Conservation (phyloP, 1,284 basidiomycete genomes). For the Filobasidium uniguttulatum region DNA sequence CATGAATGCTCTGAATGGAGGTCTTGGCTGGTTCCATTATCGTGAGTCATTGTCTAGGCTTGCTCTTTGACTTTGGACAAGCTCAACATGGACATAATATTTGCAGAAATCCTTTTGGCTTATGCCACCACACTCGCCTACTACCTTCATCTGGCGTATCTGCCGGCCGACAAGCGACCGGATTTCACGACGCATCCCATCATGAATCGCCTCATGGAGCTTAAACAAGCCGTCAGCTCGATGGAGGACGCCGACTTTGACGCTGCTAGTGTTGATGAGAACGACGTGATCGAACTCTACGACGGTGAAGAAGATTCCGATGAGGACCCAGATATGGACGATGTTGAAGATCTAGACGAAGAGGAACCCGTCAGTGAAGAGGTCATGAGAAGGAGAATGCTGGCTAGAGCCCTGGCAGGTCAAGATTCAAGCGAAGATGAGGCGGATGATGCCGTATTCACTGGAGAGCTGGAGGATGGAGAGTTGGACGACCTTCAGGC, state of each 20-base stretch:
- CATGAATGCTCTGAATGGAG: constrained; percentile 33
- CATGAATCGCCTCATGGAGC: constrained; percentile 61
- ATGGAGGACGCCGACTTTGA: constrained; percentile 70
- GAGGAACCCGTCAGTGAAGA: too few species aligned
- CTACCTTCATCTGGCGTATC: constrained; percentile 77
- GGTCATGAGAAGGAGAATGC: constrained; percentile 17
- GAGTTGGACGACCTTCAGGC: constrained; percentile 27
- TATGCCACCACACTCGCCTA: constrained; percentile 85
- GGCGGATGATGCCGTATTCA: constrained; percentile 25
- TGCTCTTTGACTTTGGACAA: neutral
- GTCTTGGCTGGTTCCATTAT: constrained; percentile 37
- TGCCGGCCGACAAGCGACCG: constrained; percentile 46
- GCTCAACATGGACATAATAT: neutral
- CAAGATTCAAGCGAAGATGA: constrained; percentile 24
- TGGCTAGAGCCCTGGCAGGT: constrained; percentile 11
- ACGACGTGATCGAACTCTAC: constrained; percentile 20
- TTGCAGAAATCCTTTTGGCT: constrained; percentile 66
- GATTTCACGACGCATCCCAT: constrained; percentile 64
- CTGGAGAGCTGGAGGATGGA: constrained; percentile 28
- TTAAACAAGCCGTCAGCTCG: constrained; percentile 69
- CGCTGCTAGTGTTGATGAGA: constrained; percentile 40
- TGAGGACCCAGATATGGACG: constrained; percentile 27
- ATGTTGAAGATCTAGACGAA: constrained; percentile 17
- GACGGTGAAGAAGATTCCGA: constrained; percentile 22
- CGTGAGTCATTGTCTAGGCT: constrained; percentile 22